Evolutionary conservation across 1,139 yeast species (phyloP), one percentile per base, ranked within the genome.

Genomic region (Pichia sp.): DNA sequence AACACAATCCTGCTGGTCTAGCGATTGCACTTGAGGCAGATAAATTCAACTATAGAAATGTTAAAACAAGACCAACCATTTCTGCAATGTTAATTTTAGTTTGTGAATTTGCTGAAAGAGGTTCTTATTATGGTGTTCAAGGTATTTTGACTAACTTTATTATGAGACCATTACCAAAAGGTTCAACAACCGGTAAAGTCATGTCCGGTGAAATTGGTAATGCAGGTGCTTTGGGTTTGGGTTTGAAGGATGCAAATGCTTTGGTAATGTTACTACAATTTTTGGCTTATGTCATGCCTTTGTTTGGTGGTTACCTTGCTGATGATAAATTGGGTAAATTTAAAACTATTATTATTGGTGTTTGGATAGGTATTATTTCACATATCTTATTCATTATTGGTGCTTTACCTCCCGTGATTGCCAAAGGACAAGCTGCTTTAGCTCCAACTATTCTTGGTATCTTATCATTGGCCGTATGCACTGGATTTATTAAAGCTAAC

Each of bases 401-500:
- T 44, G 73, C 71, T 49, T 61, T 72, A 50, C 78, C 78, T 22
- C 50, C 63, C 4, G 75, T 73, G 48, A 69, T 74, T 52, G 59
- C 64, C 4, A 58, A 67, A n/a, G 76, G 75, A 14, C 58, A 67
- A 45, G 55, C 60, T 22, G 75, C 73, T 42, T 58, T 74, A 54
- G 77, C 69, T 29, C 73, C 75, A 43, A 70, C 73, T 48, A 59
- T 66, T 46, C 59, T 74, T 43, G 77, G 70, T 18, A 70, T 74
- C 52, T 33, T 73, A 22, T 63, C 72, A 8, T 67, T 74, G 57
- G 70, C 75, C 36, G 50, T 64, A 45, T 77, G 79, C 58, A 74
- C 80, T 39, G 80, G 80, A 56, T 72, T 75, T 56, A 75, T 76
- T 58, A 76, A 76, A 58, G 78, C 81, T 47, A 76, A 76, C 57